phyloP scores from a whole-genome alignment of 1,284 basidiomycete genomes.

The Sporisorium reilianum region DNA sequence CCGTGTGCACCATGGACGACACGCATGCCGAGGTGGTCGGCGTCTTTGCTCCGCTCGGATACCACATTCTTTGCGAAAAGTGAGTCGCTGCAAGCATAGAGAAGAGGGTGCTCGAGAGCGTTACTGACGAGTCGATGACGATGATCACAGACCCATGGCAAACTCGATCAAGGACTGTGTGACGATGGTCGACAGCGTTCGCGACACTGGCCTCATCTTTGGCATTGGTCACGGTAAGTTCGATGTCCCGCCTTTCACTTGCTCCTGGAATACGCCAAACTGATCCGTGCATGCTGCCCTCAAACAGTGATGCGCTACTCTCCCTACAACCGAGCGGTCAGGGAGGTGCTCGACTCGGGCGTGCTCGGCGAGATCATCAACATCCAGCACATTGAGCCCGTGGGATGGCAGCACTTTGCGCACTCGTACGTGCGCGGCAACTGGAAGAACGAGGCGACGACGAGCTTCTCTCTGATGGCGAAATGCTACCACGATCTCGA shows the following conservation, averaged over 20 bases:
- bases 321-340: constrained; percentile 40
- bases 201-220: constrained; percentile 27
- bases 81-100: not conserved
- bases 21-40: constrained; percentile 42
- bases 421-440: constrained; percentile 45
- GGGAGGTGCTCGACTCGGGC: constrained; percentile 36
- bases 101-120: not conserved
- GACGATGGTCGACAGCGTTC: constrained; percentile 35
- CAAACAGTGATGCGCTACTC: constrained; percentile 34
- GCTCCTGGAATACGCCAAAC: not conserved
- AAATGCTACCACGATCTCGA: constrained; percentile 45
- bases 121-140: not conserved
- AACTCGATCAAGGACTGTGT: constrained; percentile 48
- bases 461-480: constrained; percentile 43
- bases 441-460: constrained; percentile 40
- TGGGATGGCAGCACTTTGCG: constrained; percentile 47
- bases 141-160: constrained; percentile 23
- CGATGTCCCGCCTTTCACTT: not conserved
- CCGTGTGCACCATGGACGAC: constrained; percentile 45
- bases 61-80: constrained; percentile 48
- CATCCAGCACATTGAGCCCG: constrained; percentile 46
- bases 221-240: constrained; percentile 34
- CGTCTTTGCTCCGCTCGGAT: constrained; percentile 36
- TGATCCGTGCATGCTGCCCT: not conserved
- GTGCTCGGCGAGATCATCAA: constrained; percentile 44